These are phyloP conservation scores for Cercospora sojina DNA, from an alignment of 2,329 filamentous ascomycete species.

Conservation along the genomic window DNA sequence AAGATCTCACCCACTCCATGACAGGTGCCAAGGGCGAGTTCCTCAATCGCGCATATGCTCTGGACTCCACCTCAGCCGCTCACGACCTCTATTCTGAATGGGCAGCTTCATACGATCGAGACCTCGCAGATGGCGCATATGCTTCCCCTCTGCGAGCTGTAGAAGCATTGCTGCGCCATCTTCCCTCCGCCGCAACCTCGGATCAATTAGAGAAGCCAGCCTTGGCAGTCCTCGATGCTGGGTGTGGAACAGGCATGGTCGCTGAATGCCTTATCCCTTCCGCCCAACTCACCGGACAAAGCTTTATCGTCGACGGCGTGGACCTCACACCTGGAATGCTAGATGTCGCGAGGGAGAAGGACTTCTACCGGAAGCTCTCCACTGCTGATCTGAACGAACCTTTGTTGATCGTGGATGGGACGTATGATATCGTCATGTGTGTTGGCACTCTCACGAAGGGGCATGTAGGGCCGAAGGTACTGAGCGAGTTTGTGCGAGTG, in stretches of 20 bases:
- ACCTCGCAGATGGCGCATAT: slow-evolving; percentile 12
- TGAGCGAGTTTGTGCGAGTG: slow-evolving; percentile 21
- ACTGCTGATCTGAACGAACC: slow-evolving; percentile 20
- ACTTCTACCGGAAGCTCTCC: slow-evolving; percentile 18
- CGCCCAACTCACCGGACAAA: background rate
- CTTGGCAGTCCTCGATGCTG: slow-evolving; percentile 20
- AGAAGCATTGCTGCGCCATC: slow-evolving; percentile 4
- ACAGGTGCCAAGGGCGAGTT: slow-evolving; percentile 10
- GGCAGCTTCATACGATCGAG: slow-evolving; percentile 20
- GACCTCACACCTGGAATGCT: slow-evolving; percentile 22
- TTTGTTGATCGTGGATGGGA: slow-evolving; percentile 16
- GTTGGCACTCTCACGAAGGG: slow-evolving; percentile 26
- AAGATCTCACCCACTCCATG: slow-evolving; percentile 12
- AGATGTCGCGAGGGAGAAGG: slow-evolving; percentile 6
- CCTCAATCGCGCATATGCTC: slow-evolving; percentile 20
- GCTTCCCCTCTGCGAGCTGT: slow-evolving; percentile 17
- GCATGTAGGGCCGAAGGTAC: slow-evolving; percentile 20
- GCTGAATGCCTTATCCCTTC: slow-evolving; percentile 10
- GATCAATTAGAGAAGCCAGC: background rate
- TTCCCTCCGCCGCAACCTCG: background rate
- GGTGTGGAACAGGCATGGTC: slow-evolving; percentile 23
- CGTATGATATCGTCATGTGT: slow-evolving; percentile 20
- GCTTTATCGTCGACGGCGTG: slow-evolving; percentile 19
- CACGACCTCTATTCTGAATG: slow-evolving; percentile 23
- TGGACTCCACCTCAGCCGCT: slow-evolving; percentile 8